These are phyloP conservation scores for Paraphoma chrysanthemicola DNA, from an alignment of 2,329 filamentous ascomycete genomes.

Conservation along the genomic window DNA sequence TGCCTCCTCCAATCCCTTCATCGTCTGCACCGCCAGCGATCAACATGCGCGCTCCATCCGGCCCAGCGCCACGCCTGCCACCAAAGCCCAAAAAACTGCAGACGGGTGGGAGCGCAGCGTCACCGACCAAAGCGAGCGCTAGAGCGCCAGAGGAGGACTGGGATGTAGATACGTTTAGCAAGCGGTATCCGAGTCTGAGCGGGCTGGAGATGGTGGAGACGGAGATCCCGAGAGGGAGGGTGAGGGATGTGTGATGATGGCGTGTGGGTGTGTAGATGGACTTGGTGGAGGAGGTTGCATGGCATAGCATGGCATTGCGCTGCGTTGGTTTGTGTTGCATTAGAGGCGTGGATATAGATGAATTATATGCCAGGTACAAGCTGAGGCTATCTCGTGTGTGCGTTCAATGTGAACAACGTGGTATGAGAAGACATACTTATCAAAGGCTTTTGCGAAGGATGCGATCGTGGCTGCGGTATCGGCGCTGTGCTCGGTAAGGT, in stretches of 20 bases:
- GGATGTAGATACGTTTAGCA: slow-evolving; percentile 74
- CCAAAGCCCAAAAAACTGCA: slow-evolving; percentile 68
- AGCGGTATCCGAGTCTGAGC: slow-evolving; percentile 83
- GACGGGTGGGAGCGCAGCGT: slow-evolving; percentile 48
- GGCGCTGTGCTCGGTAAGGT: neutral
- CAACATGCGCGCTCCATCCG: slow-evolving; percentile 37
- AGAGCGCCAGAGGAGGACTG: slow-evolving; percentile 63
- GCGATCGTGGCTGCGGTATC: no score
- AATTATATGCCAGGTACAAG: neutral
- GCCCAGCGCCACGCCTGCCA: slow-evolving; percentile 59
- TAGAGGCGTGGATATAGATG: neutral
- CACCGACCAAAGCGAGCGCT: slow-evolving; percentile 16
- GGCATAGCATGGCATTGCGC: neutral
- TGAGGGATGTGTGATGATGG: slow-evolving; percentile 28
- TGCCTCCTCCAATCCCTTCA: slow-evolving; percentile 31
- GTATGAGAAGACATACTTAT: no score
- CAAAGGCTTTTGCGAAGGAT: no score
- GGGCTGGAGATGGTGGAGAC: slow-evolving; percentile 89
- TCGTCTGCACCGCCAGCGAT: slow-evolving; percentile 43
- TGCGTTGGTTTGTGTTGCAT: neutral
- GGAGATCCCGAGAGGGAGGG: slow-evolving; percentile 50
- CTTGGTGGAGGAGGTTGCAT: neutral
- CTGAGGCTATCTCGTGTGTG: neutral
- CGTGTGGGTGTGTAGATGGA: neutral
- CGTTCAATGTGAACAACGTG: no score